Evolutionary conservation across 441 rosid species (phyloP).

Genomic region (Erodium moschatum): DNA sequence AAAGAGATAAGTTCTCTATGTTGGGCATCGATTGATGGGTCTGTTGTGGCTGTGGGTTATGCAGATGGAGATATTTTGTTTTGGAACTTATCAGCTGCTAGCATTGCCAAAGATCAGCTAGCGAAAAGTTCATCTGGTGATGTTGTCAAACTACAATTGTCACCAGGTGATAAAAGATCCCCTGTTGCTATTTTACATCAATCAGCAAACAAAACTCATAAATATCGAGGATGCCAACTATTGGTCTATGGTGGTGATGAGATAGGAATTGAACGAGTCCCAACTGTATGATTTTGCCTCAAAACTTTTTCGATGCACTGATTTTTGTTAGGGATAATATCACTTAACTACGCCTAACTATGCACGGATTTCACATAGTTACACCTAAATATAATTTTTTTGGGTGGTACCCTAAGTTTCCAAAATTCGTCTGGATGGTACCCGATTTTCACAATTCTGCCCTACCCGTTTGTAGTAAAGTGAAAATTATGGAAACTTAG

Average conservation of each 20-base stretch:
- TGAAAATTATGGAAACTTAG: too few relatives aligned
- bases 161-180: conserved; percentile 48
- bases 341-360: too few relatives aligned
- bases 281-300: conserved; percentile 38
- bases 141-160: conserved; percentile 47
- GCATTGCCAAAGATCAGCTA: conserved; percentile 28
- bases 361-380: too few relatives aligned
- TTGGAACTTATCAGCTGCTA: conserved; percentile 35
- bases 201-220: conserved; percentile 33
- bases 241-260: conserved; percentile 61
- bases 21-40: conserved; percentile 62
- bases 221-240: conserved; percentile 39
- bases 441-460: too few relatives aligned
- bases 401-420: too few relatives aligned
- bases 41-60: conserved; percentile 60
- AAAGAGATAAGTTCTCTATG: conserved; percentile 62
- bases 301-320: conserved; percentile 14
- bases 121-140: conserved; percentile 33
- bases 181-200: conserved; percentile 53
- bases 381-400: too few relatives aligned
- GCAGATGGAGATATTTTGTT: conserved; percentile 58
- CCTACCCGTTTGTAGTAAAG: too few relatives aligned
- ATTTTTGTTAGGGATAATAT: neutral
- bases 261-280: conserved; percentile 54
- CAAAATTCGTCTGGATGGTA: too few relatives aligned